phyloP scores from a whole-genome alignment of 371 early-diverging fungal genomes.

The Dinochytrium kinnereticum region DNA sequence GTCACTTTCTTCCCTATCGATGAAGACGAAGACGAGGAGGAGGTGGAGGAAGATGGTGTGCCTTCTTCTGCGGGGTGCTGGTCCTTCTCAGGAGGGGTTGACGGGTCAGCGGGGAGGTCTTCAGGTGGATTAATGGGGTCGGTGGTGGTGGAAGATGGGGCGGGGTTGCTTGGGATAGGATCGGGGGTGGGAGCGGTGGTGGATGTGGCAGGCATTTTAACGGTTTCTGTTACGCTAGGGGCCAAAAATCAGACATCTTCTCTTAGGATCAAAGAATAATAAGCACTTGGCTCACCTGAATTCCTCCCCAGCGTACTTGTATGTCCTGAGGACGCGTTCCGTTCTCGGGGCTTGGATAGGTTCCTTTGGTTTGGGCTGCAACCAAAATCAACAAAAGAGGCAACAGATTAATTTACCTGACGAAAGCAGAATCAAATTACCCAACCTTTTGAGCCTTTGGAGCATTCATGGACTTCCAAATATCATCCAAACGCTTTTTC shows the following conservation, averaged over 20 bases:
- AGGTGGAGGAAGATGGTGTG: background rate
- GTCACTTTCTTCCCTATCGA: background rate
- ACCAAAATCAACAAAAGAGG: background rate
- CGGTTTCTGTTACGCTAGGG: background rate
- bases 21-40: background rate
- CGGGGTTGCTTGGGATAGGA: background rate
- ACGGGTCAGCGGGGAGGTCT: background rate
- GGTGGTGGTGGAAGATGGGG: background rate
- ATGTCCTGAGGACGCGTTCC: slow-evolving; percentile 3
- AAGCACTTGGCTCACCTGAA: slow-evolving; percentile 4
- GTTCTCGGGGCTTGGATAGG: background rate
- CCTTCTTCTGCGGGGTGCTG: background rate
- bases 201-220: background rate
- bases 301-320: slow-evolving; percentile 22
- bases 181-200: background rate
- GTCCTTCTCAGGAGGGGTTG: background rate
- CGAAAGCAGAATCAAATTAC: background rate
- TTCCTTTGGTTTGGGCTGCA: background rate
- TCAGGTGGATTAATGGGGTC: background rate
- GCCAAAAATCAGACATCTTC: background rate
- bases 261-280: background rate
- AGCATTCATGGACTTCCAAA: slow-evolving; percentile 9
- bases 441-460: background rate
- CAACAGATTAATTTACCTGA: no score
- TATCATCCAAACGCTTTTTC: slow-evolving; percentile 12